These are phyloP conservation scores for Blastobotrys apis DNA, from an alignment of 1,139 yeast species.

Conservation along the genomic window DNA sequence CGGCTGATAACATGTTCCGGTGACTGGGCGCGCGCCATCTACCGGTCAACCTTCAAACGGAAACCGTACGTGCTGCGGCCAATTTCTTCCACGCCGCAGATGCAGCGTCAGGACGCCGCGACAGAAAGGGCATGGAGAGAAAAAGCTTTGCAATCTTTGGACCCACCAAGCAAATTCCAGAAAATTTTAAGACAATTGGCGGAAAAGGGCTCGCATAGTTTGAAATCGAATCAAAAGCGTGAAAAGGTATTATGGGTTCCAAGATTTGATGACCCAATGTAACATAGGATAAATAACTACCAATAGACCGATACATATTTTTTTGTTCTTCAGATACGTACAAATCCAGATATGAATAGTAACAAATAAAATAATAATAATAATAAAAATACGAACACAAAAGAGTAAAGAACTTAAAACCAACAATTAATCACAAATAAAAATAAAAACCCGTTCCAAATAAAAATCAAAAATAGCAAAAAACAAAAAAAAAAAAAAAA, in stretches of 20 bases:
- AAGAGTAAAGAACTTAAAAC: slow-evolving; percentile 1
- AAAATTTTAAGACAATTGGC: slow-evolving; percentile 22
- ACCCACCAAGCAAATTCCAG: slow-evolving; percentile 31
- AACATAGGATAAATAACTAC: neutral
- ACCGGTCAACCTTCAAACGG: slow-evolving; percentile 17
- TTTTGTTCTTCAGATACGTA: too few relatives aligned
- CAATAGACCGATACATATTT: neutral
- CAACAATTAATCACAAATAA: slow-evolving; percentile 8
- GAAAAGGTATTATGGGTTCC: slow-evolving; percentile 9
- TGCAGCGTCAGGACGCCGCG: slow-evolving; percentile 24
- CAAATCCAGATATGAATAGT: too few relatives aligned
- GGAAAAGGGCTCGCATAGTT: neutral
- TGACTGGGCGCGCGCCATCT: slow-evolving; percentile 12
- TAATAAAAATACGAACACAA: neutral
- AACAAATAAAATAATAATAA: neutral
- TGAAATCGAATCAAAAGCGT: neutral
- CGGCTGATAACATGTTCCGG: slow-evolving; percentile 19
- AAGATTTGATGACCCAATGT: too few relatives aligned
- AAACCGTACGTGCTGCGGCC: slow-evolving; percentile 16
- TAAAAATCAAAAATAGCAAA: slow-evolving; percentile 12
- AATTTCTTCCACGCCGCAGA: slow-evolving; percentile 27
- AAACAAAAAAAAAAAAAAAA: slow-evolving; percentile 7
- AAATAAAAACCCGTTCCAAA: slow-evolving; percentile 1
- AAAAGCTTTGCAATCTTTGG: slow-evolving; percentile 24
- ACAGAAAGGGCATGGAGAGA: slow-evolving; percentile 20